Evolutionary conservation across 345 rosid species (phyloP).

Genomic region (Viola odorata): DNA sequence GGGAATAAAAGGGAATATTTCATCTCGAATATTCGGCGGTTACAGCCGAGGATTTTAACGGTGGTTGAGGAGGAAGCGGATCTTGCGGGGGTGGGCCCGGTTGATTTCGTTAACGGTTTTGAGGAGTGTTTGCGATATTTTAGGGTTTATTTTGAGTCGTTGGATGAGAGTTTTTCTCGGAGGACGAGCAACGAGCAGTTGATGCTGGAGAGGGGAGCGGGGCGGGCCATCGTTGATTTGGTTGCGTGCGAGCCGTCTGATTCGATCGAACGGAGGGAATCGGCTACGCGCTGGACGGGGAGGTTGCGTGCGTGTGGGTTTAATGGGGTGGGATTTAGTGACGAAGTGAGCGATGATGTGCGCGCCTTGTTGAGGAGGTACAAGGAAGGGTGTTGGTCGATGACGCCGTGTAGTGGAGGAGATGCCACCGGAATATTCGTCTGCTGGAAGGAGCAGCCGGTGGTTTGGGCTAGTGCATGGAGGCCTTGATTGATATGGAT

Average conservation of each 20-base stretch:
- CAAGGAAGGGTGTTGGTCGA: slow-evolving; percentile 92
- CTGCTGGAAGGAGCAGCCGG: slow-evolving; percentile 90
- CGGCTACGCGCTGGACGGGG: slow-evolving; percentile 68
- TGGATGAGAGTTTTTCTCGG: slow-evolving; percentile 64
- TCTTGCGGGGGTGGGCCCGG: slow-evolving; percentile 54
- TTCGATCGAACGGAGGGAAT: slow-evolving; percentile 73
- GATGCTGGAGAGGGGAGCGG: slow-evolving; percentile 81
- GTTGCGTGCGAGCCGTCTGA: slow-evolving; percentile 63
- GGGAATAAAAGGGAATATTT: slow-evolving; percentile 58
- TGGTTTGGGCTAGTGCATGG: slow-evolving; percentile 98
- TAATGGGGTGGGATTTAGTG: slow-evolving; percentile 47
- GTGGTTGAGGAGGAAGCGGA: slow-evolving; percentile 94
- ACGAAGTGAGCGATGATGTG: slow-evolving; percentile 84
- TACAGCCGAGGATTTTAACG: slow-evolving; percentile 74
- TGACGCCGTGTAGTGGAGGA: slow-evolving; percentile 42
- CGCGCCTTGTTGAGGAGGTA: slow-evolving; percentile 90
- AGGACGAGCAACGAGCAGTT: slow-evolving; percentile 75
- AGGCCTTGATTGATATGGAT: slow-evolving; percentile 38
- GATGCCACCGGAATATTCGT: slow-evolving; percentile 77
- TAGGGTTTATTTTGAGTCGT: slow-evolving; percentile 84
- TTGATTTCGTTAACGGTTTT: slow-evolving; percentile 62
- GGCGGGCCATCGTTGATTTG: slow-evolving; percentile 68
- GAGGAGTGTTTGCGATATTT: slow-evolving; percentile 75
- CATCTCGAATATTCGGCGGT: slow-evolving; percentile 46
- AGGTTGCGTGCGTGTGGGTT: slow-evolving; percentile 59